Evolutionary conservation across 495 filamentous ascomycete genomes (phyloP).

Genomic region (Podospora sp.): DNA sequence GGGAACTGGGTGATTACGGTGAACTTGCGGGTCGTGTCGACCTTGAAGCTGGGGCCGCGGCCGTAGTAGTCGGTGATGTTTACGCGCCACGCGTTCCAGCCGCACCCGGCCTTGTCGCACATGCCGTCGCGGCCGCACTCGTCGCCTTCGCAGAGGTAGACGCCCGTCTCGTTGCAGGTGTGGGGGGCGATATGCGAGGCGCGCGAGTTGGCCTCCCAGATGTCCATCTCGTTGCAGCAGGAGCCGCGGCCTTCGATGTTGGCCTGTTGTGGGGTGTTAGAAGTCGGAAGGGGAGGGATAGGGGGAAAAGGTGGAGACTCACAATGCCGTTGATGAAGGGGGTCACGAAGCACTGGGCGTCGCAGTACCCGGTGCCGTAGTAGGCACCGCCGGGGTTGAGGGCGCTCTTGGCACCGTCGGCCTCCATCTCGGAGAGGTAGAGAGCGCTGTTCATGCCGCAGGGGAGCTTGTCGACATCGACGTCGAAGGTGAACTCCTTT

Average conservation of each 20-base stretch:
- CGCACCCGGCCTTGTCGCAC: conserved; percentile 69
- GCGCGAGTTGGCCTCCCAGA: conserved; percentile 65
- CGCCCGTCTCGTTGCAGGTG: conserved; percentile 52
- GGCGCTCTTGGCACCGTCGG: conserved; percentile 53
- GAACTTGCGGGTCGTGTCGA: conserved; percentile 43
- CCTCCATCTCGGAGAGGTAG: conserved; percentile 67
- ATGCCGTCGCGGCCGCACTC: conserved; percentile 55
- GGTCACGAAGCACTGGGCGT: conserved; percentile 63
- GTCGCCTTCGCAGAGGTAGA: conserved; percentile 54
- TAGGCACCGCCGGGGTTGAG: conserved; percentile 64
- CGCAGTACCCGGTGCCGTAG: conserved; percentile 73
- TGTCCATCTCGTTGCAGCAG: conserved; percentile 67
- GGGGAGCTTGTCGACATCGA: conserved; percentile 61
- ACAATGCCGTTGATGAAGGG: conserved; percentile 64
- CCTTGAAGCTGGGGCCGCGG: conserved; percentile 27
- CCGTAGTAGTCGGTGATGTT: conserved; percentile 59
- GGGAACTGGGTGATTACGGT: conserved; percentile 70
- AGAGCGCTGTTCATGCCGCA: conserved; percentile 72
- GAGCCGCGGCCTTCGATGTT: conserved; percentile 56
- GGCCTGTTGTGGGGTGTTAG: conserved; percentile 32
- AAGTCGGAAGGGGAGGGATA: background rate
- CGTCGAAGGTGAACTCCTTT: conserved; percentile 65
- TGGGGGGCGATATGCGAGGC: conserved; percentile 61
- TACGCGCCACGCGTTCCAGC: conserved; percentile 66
- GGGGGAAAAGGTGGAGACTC: conserved; percentile 16